Percentiles rank a stretch among this genome's conserved stretches.
These are phyloP conservation scores for Populus euphratica DNA, from an alignment of 345 rosid species.

Conservation along the genomic window DNA sequence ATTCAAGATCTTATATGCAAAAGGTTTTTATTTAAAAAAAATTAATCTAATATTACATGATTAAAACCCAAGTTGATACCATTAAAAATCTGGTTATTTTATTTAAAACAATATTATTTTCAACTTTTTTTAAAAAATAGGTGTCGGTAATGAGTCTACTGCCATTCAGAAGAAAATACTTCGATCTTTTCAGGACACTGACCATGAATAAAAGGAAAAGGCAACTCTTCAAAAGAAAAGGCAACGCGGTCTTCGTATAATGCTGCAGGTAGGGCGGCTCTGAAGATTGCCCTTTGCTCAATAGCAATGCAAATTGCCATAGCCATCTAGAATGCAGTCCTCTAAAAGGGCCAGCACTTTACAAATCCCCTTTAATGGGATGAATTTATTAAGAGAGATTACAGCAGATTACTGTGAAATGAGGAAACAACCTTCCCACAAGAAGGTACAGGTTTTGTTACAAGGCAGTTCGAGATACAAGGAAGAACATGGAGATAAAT, in stretches of 20 bases:
- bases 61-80: no score
- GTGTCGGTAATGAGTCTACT: no score
- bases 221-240: not conserved
- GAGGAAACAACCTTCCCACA: constrained; percentile 13
- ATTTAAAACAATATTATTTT: no score
- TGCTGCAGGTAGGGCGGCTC: not conserved
- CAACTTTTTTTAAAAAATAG: no score
- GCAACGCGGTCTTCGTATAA: not conserved
- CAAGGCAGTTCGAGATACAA: constrained; percentile 12
- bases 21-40: no score
- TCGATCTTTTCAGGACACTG: not conserved
- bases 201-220: not conserved
- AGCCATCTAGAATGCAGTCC: constrained; percentile 4
- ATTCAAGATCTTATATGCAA: no score
- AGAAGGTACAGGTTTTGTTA: constrained; percentile 21
- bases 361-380: constrained; percentile 17
- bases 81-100: no score
- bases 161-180: no score
- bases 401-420: constrained; percentile 9
- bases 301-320: not conserved
- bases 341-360: constrained; percentile 3
- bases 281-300: not conserved
- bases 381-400: not conserved
- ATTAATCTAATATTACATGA: no score
- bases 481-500: not conserved